phyloP scores from a whole-genome alignment of 2,329 filamentous ascomycete species.

The Hymenoscyphus occultus region DNA sequence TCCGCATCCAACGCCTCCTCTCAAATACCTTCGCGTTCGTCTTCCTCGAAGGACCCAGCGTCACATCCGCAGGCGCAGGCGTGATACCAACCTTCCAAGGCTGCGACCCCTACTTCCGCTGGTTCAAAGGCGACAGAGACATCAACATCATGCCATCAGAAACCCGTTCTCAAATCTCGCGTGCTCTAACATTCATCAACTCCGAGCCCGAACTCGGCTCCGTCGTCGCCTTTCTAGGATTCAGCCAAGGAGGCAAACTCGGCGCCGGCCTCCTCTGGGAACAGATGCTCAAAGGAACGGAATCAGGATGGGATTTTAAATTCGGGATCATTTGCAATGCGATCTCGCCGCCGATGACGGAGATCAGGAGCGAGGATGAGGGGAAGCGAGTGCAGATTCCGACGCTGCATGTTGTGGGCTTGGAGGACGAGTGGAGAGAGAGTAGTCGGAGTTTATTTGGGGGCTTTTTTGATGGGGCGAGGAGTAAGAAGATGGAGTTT shows the following conservation, averaged over 20 bases:
- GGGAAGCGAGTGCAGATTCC: constrained; percentile 20
- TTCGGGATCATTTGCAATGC: constrained; percentile 26
- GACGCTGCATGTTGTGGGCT: constrained; percentile 27
- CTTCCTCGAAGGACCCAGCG: constrained; percentile 20
- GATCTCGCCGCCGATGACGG: constrained; percentile 21
- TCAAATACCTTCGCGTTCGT: constrained; percentile 18
- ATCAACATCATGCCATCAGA: constrained; percentile 10
- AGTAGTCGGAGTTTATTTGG: constrained; percentile 19
- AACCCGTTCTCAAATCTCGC: constrained; percentile 5
- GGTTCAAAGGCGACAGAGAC: constrained; percentile 13
- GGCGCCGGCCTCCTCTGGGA: constrained; percentile 56
- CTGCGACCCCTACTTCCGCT: constrained; percentile 20
- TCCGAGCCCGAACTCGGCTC: constrained; percentile 3
- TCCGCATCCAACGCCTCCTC: constrained; percentile 18
- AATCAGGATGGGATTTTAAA: constrained; percentile 17
- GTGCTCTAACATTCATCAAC: constrained; percentile 6
- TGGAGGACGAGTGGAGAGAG: constrained; percentile 27
- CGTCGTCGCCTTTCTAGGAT: constrained; percentile 59
- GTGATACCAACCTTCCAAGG: constrained; percentile 23
- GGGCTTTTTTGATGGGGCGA: constrained; percentile 21
- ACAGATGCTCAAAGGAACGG: constrained; percentile 49
- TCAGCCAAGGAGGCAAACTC: constrained; percentile 65
- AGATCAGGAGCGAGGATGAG: constrained; percentile 14
- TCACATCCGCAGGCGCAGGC: constrained; percentile 17
- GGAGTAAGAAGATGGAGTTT: constrained; percentile 24